These are phyloP conservation scores for Aspergillus versicolor DNA, from an alignment of 2,329 filamentous ascomycete genomes.

Conservation along the genomic window DNA sequence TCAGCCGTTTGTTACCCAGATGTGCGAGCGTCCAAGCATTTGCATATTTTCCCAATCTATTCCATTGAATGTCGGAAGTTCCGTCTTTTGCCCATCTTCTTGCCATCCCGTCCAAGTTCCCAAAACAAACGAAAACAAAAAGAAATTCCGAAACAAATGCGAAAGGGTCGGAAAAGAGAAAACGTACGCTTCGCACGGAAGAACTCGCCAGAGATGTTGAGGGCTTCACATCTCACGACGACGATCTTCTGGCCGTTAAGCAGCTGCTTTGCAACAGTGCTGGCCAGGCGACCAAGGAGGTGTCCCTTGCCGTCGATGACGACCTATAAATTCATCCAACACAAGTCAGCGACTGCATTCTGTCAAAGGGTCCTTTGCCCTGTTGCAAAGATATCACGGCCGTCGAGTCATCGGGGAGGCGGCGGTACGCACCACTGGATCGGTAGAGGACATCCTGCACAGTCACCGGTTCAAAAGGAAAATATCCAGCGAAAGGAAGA, in stretches of 20 bases:
- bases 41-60: slow-evolving; percentile 5
- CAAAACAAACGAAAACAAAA: slow-evolving; percentile 14
- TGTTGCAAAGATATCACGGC: neutral
- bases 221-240: slow-evolving; percentile 94
- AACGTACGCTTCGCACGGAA: slow-evolving; percentile 99
- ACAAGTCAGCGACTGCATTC: slow-evolving; percentile 41
- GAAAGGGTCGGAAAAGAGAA: slow-evolving; percentile 28
- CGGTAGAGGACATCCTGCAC: slow-evolving; percentile 65
- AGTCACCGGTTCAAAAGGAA: slow-evolving; percentile 42
- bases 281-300: slow-evolving; percentile 97
- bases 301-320: slow-evolving; percentile 99
- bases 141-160: slow-evolving; percentile 14
- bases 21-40: neutral
- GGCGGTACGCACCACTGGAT: slow-evolving; percentile 60
- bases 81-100: neutral
- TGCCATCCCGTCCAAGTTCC: neutral
- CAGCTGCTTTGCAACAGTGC: slow-evolving; percentile 98
- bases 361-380: neutral
- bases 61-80: neutral
- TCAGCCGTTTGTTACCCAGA: slow-evolving; percentile 45
- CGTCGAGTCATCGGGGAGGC: slow-evolving; percentile 9
- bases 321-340: slow-evolving; percentile 62
- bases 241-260: slow-evolving; percentile 99
- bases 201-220: slow-evolving; percentile 99
- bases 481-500: slow-evolving; percentile 43